A percentile compares a stretch with the other conserved stretches of the same genome.
phyloP scores from a whole-genome alignment of 2,329 filamentous ascomycete genomes.

The Chaetomium globosum region DNA sequence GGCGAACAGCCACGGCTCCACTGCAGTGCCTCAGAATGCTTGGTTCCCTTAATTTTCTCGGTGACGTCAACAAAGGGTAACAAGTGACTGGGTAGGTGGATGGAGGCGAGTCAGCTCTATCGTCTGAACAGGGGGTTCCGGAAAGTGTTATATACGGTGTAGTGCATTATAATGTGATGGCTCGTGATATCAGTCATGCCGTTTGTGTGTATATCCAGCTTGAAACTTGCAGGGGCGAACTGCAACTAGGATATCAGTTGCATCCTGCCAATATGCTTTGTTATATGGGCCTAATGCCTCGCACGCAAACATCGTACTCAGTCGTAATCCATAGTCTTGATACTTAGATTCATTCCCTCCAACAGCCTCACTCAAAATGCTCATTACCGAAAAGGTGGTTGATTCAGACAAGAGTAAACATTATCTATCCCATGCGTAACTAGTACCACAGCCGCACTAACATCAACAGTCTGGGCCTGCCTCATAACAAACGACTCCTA shows the following conservation, averaged over 20 bases:
- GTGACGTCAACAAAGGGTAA: slow-evolving; percentile 18
- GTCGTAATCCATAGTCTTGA: background rate
- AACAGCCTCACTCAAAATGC: slow-evolving; percentile 4
- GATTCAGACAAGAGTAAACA: slow-evolving; percentile 47
- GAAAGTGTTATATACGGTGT: background rate
- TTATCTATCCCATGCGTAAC: background rate
- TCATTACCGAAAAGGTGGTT: slow-evolving; percentile 39
- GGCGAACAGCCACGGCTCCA: slow-evolving; percentile 4
- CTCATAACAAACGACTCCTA: slow-evolving; percentile 85
- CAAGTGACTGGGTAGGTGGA: background rate
- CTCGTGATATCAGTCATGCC: background rate
- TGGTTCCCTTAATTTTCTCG: background rate
- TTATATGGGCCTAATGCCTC: background rate
- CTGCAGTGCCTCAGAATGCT: background rate
- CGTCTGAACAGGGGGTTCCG: background rate
- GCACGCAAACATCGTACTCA: background rate
- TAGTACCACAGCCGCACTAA: background rate
- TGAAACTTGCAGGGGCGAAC: background rate
- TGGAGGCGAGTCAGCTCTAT: background rate
- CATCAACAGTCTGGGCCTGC: slow-evolving; percentile 68
- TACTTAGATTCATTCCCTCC: no score
- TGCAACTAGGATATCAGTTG: background rate
- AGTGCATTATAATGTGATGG: background rate
- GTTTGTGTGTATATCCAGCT: background rate
- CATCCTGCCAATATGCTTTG: background rate